Evolutionary conservation across 2,329 filamentous ascomycete species (phyloP), one percentile per base, ranked within the genome.

Genomic region (Aspergillus japonicus): DNA sequence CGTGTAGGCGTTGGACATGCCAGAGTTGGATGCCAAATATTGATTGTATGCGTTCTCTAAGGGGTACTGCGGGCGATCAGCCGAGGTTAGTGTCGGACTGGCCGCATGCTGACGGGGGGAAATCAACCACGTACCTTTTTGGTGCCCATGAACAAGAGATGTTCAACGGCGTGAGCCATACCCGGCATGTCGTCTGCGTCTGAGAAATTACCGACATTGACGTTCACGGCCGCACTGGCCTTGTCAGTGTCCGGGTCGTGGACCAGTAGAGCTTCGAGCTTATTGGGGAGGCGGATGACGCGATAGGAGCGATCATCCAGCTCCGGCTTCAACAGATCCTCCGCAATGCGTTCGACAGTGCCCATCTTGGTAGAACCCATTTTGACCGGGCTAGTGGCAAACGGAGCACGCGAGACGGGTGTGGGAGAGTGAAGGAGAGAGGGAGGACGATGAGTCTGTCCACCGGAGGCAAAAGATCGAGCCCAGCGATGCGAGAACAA

Each of bases 111-210:
- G 24, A n/a, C 29, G 23, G 1, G 11, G 11, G 24, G 54, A 24
- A 24, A 26, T 16, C 21, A 16, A 19, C 29, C 33, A 65, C 75
- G 64, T 75, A 88, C 87, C 82, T 98, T 99, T 77, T 96, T 89
- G 7, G 95, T 99, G 53, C 95, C 95, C 95, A 99, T 98, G 80
- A 99, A 99, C 24, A 99, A 81, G 65, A 97, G 80, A 83, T 97
- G 94, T 81, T 98, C 94, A 57, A 98, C 92, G 6, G 92, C 93
- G 80, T 98, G 95, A 55, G 94, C 94, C 86, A 96, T 93, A 61
- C 95, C 92, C 14, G 92, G 93, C 86, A 98, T 92, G 68, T 92
- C 90, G 65, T 89, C 86, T 65, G 90, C 87, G 72, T 99, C 95
- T 72, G 91, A 96, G 80, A 97, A 97, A 77, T 91, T 96, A 62